phyloP scores from a whole-genome alignment of 2,329 filamentous ascomycete genomes.

The Leptographium wingfieldii region DNA sequence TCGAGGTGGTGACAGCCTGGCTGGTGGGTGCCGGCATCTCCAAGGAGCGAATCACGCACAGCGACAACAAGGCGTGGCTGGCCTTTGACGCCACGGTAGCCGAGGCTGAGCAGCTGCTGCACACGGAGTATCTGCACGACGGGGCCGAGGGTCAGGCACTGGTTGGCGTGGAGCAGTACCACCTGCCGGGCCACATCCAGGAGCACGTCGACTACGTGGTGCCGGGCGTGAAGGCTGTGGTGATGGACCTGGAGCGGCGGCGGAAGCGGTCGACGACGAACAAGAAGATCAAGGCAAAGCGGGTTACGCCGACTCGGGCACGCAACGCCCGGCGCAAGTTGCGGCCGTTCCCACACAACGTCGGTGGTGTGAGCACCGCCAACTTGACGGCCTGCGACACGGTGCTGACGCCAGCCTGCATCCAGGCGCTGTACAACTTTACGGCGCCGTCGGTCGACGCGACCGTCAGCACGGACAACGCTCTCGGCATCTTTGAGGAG shows the following conservation, averaged over 20 bases:
- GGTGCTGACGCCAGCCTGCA: constrained; percentile 42
- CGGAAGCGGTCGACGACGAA: background rate
- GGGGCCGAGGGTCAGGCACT: background rate
- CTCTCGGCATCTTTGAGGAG: constrained; percentile 14
- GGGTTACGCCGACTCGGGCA: background rate
- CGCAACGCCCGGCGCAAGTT: background rate
- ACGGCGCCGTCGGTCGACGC: constrained; percentile 3
- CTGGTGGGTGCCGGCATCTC: constrained; percentile 16
- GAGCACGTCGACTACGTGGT: constrained; percentile 43
- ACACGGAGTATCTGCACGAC: constrained; percentile 9
- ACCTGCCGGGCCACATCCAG: constrained; percentile 33
- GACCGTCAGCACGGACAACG: background rate
- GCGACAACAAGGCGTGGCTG: constrained; percentile 12
- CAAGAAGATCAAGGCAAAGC: background rate
- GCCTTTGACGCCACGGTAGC: constrained; percentile 12
- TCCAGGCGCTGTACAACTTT: constrained; percentile 26
- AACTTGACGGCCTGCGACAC: constrained; percentile 29
- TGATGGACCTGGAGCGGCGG: background rate
- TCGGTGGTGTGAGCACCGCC: background rate
- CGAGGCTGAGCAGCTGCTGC: constrained; percentile 12
- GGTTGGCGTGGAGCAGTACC: constrained; percentile 17
- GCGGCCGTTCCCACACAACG: background rate
- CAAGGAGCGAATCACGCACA: background rate
- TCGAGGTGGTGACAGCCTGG: constrained; percentile 21
- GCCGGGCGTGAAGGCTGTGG: constrained; percentile 22